Base-by-base conservation (phyloP, 345 rosid genomes). In the Erysimum cheiranthoides region DNA sequence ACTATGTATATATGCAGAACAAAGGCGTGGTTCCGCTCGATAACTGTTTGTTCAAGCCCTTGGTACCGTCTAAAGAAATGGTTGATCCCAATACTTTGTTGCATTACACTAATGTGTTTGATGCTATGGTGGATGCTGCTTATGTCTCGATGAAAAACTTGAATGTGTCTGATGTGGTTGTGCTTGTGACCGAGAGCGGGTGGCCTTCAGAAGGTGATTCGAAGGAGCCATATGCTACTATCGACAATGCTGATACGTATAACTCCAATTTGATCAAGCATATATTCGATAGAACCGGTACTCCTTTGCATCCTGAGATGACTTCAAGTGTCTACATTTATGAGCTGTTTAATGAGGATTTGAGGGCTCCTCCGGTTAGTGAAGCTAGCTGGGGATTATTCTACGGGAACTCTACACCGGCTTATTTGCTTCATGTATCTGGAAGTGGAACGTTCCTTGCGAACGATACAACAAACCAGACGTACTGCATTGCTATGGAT, bases 381-480 rank as follows among this genome's bases (percentile, higher is more conserved):
- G 99, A 95, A 82, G 97, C 87, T 1, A 90, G 82, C 70, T 92
- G 99, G 99, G 99, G 99, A 0, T 73, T 95, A 67, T 93, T 95
- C 61, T 73, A 90, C 42, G 96, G 88, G 60, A 92, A 95, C 81
- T 66, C 93, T 1, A 89, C 98, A 3, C 87, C 98, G 0, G 94
- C 88, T 64, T 95, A 93, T 81, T 62, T 93, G 86, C 97, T 95
- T 77, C 96, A 90, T 69, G 90, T 93, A 17, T 87, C 97, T n/a
- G 99, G 92, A 67, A 89, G 90, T 25, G 98, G 97, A 31, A 85
- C 89, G 0, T 93, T 95, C 53, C 46, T 95, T 74, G 98, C 99
- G 6, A 95, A 89, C 17, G 98, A 95, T 80, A 88, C 98, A n/a
- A 92, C 99, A 8, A 95, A 95, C 66, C 88, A 82, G 78, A 90